Evolutionary conservation across 305 asterid genomes (phyloP), one percentile per base, ranked within the genome.

Genomic region (Solanum aculeatissimum): DNA sequence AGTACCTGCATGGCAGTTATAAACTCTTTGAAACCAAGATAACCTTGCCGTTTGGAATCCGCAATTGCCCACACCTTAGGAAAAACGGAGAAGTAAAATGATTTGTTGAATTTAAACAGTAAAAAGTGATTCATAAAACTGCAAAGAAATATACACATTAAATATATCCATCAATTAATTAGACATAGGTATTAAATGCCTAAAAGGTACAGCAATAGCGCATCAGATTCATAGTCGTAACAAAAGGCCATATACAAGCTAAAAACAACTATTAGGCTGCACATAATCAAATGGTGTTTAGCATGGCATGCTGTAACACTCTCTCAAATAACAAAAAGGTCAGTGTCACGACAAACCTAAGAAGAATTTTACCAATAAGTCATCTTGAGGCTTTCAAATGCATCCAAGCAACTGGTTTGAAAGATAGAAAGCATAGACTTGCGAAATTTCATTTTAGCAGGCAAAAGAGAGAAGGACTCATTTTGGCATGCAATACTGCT

Each of bases 21-120:
- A 85, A 93, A 94, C 85, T 94, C 98, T 84, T 88, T 93, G 77
- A 94, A 87, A 83, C 97, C 94, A 60, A 94, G 95, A 90, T 89
- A 93, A 7, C 98, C 98, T 87, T 92, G 97, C 84, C 94, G 88
- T 85, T 89, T 94, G 8, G 94, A 89, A 91, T 94, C 98, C 79
- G 98, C 93, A 83, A 93, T 90, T 18, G 98, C 97, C 97, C 98
- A 93, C 65, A 93, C 93, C 98, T 94, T 25, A 42, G 55, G 77
- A 14, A 85, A 87, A 70, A 42, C 47, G 27, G 53, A 70, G 49
- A 70, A 85, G 84, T 51, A 77, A 53, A 77, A 77, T 2, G 10
- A 51, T 29, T 18, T 51, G 47, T 69, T 19, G 51, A 40, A 9
- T 70, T 68, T 70, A 40, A 40, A 10, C 32, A 70, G 53, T 70